Percentiles rank a stretch among this genome's conserved stretches.
phyloP scores from a whole-genome alignment of 1,139 yeast genomes.

The Saccharomyces hybrid region DNA sequence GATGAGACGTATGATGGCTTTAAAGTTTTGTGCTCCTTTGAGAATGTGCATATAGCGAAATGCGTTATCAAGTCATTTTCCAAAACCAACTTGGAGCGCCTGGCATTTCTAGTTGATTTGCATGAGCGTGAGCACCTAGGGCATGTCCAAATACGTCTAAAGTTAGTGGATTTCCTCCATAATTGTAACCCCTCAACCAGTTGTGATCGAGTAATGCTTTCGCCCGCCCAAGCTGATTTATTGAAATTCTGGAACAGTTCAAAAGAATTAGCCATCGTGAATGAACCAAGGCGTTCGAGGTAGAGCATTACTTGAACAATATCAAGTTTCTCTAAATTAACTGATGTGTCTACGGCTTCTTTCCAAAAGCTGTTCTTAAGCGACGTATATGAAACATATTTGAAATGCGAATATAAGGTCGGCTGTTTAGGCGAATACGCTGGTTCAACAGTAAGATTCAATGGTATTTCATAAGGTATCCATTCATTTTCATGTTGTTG shows the following conservation, averaged over 20 bases:
- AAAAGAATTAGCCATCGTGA: slow-evolving; percentile 51
- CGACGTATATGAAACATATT: slow-evolving; percentile 60
- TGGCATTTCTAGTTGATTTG: slow-evolving; percentile 46
- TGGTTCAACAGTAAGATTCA: slow-evolving; percentile 31
- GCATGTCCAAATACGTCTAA: slow-evolving; percentile 39
- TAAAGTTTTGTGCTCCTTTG: slow-evolving; percentile 56
- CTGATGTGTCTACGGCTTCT: slow-evolving; percentile 38
- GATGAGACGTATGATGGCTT: slow-evolving; percentile 72
- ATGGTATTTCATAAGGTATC: slow-evolving; percentile 29
- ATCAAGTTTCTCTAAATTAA: slow-evolving; percentile 20
- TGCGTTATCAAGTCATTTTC: slow-evolving; percentile 68
- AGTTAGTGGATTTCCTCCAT: slow-evolving; percentile 39
- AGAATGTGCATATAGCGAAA: slow-evolving; percentile 80
- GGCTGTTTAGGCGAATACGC: slow-evolving; percentile 42
- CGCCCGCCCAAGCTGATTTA: slow-evolving; percentile 30
- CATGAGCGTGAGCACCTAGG: slow-evolving; percentile 69
- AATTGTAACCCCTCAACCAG: slow-evolving; percentile 39
- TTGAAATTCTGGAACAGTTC: slow-evolving; percentile 39
- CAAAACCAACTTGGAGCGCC: slow-evolving; percentile 24
- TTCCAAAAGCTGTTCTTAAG: slow-evolving; percentile 68
- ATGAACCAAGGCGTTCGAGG: slow-evolving; percentile 37
- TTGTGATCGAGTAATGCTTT: slow-evolving; percentile 29
- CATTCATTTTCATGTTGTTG: slow-evolving; percentile 14
- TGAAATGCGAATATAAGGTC: slow-evolving; percentile 48
- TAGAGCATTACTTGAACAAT: slow-evolving; percentile 24